A percentile compares a stretch with the other conserved stretches of the same genome.
These are phyloP conservation scores for Styphnolobium japonicum DNA, from an alignment of 306 rosid genomes.

Conservation along the genomic window DNA sequence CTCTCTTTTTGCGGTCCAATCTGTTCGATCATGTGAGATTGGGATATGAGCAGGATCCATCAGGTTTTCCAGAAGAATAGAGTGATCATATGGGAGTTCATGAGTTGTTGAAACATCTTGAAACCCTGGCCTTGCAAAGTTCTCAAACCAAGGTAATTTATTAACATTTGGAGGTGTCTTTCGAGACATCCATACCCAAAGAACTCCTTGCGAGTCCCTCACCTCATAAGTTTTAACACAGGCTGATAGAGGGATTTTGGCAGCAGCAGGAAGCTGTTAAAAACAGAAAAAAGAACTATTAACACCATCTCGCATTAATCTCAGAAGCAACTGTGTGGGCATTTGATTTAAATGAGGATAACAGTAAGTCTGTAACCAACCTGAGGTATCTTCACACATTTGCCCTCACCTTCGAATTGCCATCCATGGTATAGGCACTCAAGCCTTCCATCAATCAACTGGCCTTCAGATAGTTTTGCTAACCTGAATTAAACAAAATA, in stretches of 20 bases:
- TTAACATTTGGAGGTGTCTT: slow-evolving; percentile 58
- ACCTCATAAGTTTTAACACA: slow-evolving; percentile 77
- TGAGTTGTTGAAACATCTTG: slow-evolving; percentile 74
- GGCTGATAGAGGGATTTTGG: slow-evolving; percentile 83
- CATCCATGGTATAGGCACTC: slow-evolving; percentile 98
- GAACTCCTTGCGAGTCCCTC: slow-evolving; percentile 88
- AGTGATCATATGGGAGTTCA: slow-evolving; percentile 98
- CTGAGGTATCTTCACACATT: slow-evolving; percentile 98
- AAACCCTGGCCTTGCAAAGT: slow-evolving; percentile 83
- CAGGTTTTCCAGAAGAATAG: slow-evolving; percentile 89
- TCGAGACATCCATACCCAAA: slow-evolving; percentile 98
- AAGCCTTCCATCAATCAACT: slow-evolving; percentile 81
- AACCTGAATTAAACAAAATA: slow-evolving; percentile 47
- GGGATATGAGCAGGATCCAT: slow-evolving; percentile 99
- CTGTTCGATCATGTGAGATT: slow-evolving; percentile 94
- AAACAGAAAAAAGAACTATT: background rate
- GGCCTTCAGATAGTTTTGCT: slow-evolving; percentile 96
- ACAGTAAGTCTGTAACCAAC: slow-evolving; percentile 31
- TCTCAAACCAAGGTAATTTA: slow-evolving; percentile 88
- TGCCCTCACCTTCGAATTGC: slow-evolving; percentile 94
- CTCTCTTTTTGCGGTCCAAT: slow-evolving; percentile 81
- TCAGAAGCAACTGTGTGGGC: background rate
- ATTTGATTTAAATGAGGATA: background rate
- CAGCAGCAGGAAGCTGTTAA: slow-evolving; percentile 83
- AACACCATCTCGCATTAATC: background rate